These are phyloP conservation scores for Sapria himalayana DNA, from an alignment of 345 rosid genomes.

Conservation along the genomic window DNA sequence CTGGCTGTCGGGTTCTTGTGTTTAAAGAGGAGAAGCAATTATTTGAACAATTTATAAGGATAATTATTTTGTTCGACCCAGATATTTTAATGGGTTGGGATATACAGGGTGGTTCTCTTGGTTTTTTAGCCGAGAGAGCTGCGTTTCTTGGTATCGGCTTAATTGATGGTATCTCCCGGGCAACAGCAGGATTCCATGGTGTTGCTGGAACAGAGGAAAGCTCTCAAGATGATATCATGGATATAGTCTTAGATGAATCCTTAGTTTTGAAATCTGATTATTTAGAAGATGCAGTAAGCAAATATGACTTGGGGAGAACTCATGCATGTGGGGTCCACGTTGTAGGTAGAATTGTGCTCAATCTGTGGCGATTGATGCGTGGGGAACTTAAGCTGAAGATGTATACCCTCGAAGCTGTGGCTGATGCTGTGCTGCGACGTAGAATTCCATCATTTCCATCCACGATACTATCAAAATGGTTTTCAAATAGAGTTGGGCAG, in stretches of 20 bases:
- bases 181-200: constrained; percentile 24
- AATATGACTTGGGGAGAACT: constrained; percentile 96
- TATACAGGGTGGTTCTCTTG: constrained; percentile 80
- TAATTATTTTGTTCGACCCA: constrained; percentile 44
- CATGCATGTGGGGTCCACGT: constrained; percentile 97
- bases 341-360: constrained; percentile 81
- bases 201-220: constrained; percentile 13
- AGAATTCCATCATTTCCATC: constrained; percentile 54
- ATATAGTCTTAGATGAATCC: constrained; percentile 19
- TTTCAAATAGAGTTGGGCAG: constrained; percentile 45
- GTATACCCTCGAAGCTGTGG: constrained; percentile 67
- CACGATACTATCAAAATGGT: constrained; percentile 55
- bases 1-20: constrained; percentile 31
- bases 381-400: constrained; percentile 68
- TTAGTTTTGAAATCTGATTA: constrained; percentile 20
- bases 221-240: constrained; percentile 15
- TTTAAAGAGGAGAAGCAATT: constrained; percentile 51
- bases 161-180: constrained; percentile 57
- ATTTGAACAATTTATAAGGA: constrained; percentile 28
- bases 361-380: constrained; percentile 77
- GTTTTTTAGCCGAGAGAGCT: constrained; percentile 91
- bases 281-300: constrained; percentile 35
- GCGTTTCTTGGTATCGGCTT: constrained; percentile 74
- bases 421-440: constrained; percentile 66
- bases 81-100: constrained; percentile 90